Evolutionary conservation across 2,329 filamentous ascomycete genomes (phyloP).

Genomic region (Paraconiothyrium brasiliense): DNA sequence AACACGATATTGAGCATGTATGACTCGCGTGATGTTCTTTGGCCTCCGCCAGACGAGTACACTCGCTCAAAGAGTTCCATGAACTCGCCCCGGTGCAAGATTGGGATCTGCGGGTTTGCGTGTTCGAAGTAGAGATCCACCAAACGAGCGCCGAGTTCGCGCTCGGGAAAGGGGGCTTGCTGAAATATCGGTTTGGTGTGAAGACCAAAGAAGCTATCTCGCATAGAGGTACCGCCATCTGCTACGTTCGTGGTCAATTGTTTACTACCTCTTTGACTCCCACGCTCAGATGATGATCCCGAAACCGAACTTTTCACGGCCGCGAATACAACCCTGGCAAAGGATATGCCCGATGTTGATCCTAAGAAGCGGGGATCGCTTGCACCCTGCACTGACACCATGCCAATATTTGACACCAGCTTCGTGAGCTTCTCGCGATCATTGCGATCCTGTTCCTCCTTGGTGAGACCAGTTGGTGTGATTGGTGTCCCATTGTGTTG

Average conservation of each 20-base stretch:
- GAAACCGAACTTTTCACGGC: slow-evolving; percentile 82
- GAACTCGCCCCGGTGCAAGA: slow-evolving; percentile 88
- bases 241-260: slow-evolving; percentile 59
- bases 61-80: slow-evolving; percentile 86
- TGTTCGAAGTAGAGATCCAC: slow-evolving; percentile 92
- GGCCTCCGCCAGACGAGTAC: slow-evolving; percentile 73
- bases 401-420: slow-evolving; percentile 74
- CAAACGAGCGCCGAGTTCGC: slow-evolving; percentile 75
- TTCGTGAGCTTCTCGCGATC: slow-evolving; percentile 71
- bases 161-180: slow-evolving; percentile 83
- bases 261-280: slow-evolving; percentile 68
- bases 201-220: slow-evolving; percentile 96
- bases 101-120: slow-evolving; percentile 94
- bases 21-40: slow-evolving; percentile 79
- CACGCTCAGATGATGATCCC: slow-evolving; percentile 67
- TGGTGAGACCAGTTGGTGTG: slow-evolving; percentile 26
- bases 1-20: slow-evolving; percentile 98
- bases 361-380: slow-evolving; percentile 84
- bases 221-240: slow-evolving; percentile 79
- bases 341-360: slow-evolving; percentile 89
- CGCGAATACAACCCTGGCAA: slow-evolving; percentile 91
- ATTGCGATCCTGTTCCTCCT: slow-evolving; percentile 58
- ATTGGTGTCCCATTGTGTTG: slow-evolving; percentile 35
- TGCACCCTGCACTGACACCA: slow-evolving; percentile 79
- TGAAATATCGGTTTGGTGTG: slow-evolving; percentile 90